Base-by-base conservation (phyloP, 805 yeast species). In the Cyberlindnera misumaiensis region DNA sequence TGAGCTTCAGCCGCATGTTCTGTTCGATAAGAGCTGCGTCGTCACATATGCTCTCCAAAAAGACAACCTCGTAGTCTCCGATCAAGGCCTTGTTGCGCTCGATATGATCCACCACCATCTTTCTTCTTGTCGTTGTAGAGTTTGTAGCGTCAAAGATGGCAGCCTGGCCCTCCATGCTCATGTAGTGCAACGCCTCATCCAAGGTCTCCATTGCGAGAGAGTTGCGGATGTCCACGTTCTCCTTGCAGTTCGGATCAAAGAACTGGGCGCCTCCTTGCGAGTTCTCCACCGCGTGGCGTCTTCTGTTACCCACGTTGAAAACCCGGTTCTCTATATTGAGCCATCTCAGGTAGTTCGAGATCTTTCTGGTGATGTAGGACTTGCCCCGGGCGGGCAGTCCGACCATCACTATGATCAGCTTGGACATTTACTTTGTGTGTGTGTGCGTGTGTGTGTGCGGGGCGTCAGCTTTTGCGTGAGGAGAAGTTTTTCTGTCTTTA, bases 361-460 rank as follows among this genome's bases (percentile, higher is more conserved):
- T 58, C 54, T 80, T 78, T 50, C 75, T 77, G 25, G 87, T 78
- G 45, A 80, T 76, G 55, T 78, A 79, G 5, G 82, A 75, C 57
- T 80, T 80, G 11, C 87, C 87, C 44, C 85, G 62, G 5, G 87
- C 87, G 14, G 87, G 87, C 27, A 80, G 64, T 0, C 87, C 87
- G 10, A 80, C 85, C 79, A 81, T 77, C 9, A 80, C 77, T 40
- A 80, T 77, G 18, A 79, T 79, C 39, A 77, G 61, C 52, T 76
- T 77, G 29, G 41, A 44, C 10, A 37, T 24, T n/a, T n/a, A n/a
- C n/a, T 20, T 20, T 20, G 24, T 20, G 24, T 20, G 8, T 20
- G 24, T 20, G 24, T 20, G 24, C 8, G 24, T 20, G 24, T 5
- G 24, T 20, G 24, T 6, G 24, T 20, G 24, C 8, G 8, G 24